Base-by-base conservation (phyloP, 2,329 filamentous ascomycete genomes). In the Paramyrothecium roridum region DNA sequence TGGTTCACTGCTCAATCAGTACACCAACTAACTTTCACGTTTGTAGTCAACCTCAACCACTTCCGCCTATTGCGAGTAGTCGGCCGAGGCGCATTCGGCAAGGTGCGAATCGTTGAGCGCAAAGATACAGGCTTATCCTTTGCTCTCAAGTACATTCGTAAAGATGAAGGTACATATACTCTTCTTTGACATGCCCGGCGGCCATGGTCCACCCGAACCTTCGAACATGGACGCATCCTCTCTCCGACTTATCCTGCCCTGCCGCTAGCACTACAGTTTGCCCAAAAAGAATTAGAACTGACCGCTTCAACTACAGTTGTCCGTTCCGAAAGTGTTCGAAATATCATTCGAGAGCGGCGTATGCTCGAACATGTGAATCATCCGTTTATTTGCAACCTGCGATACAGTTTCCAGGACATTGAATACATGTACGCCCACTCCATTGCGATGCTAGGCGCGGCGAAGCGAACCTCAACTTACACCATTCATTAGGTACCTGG, bases 321-420 rank as follows among this genome's bases (percentile, higher is more conserved):
- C 65, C 91, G 93, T 68, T 96, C 93, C 59, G 95, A 98, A 74
- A 98, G 93, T 70, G 95, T 98, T 58, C 89, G 93, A 67, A 99
- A 99, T 72, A 99, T 99, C 64, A 95, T 99, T 69, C 88, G 95
- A 65, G 95, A 99, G 79, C 86, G 95, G 61, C 87, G 93, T 70
- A 99, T 99, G 95, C 84, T 99, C 68, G 93, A 99, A 76, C 92
- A 98, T 72, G 83, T 99, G 66, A 97, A 96, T 71, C 95, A 99
- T 69, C 92, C 93, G 23, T 99, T 98, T 73, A 89, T 99, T 64
- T 98, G 93, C 79, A 99, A 99, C 74, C 79, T 99, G 79, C 90
- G 95, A 67, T 99, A 98, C 77, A 97, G 93, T 76, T 99, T 99
- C 71, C 95, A 99, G 76, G 95, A 99, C 74, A 92, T 98, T 65